Conservation (phyloP, 2,329 filamentous ascomycete genomes). For the Clarireedia monteithiana region DNA sequence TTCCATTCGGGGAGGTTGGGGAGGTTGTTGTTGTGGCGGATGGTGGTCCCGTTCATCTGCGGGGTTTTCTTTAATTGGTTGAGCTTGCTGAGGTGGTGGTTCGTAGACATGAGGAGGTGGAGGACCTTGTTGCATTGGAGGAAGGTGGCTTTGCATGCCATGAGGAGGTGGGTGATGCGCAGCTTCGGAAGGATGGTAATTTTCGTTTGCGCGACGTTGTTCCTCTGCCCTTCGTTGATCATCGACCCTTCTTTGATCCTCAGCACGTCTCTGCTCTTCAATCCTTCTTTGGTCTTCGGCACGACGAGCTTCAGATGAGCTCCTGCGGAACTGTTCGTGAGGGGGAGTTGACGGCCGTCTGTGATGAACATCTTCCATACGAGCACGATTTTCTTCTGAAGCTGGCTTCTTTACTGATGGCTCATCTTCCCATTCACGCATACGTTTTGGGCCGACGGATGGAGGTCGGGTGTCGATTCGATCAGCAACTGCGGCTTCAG, state of each 20-base stretch:
- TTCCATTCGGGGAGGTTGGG: conserved; percentile 29
- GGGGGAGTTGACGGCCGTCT: conserved; percentile 72
- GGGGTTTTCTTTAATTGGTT: conserved; percentile 41
- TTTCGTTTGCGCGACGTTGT: conserved; percentile 65
- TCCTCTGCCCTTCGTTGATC: conserved; percentile 53
- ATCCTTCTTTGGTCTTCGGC: conserved; percentile 58
- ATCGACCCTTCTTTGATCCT: conserved; percentile 33
- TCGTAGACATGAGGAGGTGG: conserved; percentile 45
- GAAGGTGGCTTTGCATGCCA: conserved; percentile 45
- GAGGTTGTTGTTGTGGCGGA: conserved; percentile 32
- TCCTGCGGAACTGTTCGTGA: conserved; percentile 59
- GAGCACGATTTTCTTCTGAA: conserved; percentile 79
- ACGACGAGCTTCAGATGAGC: conserved; percentile 64
- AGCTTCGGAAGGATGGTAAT: conserved; percentile 86
- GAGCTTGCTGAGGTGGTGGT: conserved; percentile 18
- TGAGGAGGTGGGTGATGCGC: conserved; percentile 72
- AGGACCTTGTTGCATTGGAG: conserved; percentile 54
- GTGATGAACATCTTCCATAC: conserved; percentile 75
- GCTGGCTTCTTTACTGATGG: conserved; percentile 70
- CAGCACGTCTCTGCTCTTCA: conserved; percentile 40
- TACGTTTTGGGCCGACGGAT: conserved; percentile 74
- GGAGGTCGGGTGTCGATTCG: conserved; percentile 66
- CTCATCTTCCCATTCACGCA: conserved; percentile 90
- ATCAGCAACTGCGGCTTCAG: conserved; percentile 56
- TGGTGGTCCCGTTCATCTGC: conserved; percentile 44